Percentiles rank a stretch among this genome's conserved stretches.
Conservation (phyloP, 768 basidiomycete genomes). For the Trametes coccinea region DNA sequence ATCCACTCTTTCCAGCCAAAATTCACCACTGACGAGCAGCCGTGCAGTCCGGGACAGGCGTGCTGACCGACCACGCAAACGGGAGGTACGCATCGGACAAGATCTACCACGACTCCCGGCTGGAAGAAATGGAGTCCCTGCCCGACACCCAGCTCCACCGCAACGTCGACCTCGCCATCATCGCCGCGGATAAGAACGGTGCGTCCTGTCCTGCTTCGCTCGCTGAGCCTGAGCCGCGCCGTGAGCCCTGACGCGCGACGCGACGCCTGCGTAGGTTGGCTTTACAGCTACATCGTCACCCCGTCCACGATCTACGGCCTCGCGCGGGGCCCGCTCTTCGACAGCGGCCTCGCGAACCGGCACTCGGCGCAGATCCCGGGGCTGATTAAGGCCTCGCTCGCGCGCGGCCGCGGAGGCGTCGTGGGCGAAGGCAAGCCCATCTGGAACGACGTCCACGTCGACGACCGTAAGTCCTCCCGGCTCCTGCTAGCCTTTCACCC, state of each 20-base stretch:
- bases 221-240: conserved; percentile 1
- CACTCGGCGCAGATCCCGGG: conserved; percentile 50
- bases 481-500: too few relatives aligned
- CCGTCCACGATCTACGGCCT: conserved; percentile 60
- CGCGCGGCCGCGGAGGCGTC: conserved; percentile 49
- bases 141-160: conserved; percentile 49
- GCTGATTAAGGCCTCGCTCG: conserved; percentile 42
- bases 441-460: conserved; percentile 57
- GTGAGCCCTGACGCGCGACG: neutral
- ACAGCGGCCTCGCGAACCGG: conserved; percentile 48
- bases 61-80: conserved; percentile 45
- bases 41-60: conserved; percentile 29
- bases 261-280: conserved; percentile 38
- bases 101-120: conserved; percentile 43
- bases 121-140: conserved; percentile 46
- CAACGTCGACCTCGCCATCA: conserved; percentile 47
- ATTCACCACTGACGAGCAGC: neutral
- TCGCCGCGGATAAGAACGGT: conserved; percentile 52
- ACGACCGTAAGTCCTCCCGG: conserved; percentile 41
- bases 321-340: conserved; percentile 45
- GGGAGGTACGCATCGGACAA: conserved; percentile 40
- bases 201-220: neutral
- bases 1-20: neutral
- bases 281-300: conserved; percentile 49
- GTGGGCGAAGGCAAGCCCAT: conserved; percentile 56